These are phyloP conservation scores for Penicillium canescens DNA, from an alignment of 495 filamentous ascomycete genomes.

Conservation along the genomic window DNA sequence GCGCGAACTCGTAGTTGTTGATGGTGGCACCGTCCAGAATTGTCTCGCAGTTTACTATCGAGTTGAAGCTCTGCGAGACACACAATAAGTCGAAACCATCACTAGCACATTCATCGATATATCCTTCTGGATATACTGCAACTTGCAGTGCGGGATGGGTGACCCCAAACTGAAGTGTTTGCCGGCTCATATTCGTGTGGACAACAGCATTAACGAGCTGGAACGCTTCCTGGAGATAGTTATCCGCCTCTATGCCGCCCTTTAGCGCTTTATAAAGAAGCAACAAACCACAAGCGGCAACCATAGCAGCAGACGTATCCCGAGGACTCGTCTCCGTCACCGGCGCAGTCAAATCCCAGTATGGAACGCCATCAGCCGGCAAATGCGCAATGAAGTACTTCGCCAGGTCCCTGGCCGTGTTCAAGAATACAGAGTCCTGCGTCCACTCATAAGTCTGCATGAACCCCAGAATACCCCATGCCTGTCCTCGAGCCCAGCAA, in stretches of 20 bases:
- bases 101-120: background rate
- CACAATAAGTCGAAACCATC: too few relatives aligned
- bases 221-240: conserved; percentile 33
- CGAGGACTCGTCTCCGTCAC: conserved; percentile 18
- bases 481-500: conserved; percentile 47
- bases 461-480: conserved; percentile 48
- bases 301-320: conserved; percentile 43
- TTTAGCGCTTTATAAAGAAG: conserved; percentile 32
- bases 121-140: conserved; percentile 5
- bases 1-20: conserved; percentile 40
- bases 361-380: conserved; percentile 32
- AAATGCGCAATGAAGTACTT: conserved; percentile 40
- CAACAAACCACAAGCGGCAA: conserved; percentile 44
- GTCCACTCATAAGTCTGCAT: conserved; percentile 46
- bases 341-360: conserved; percentile 46
- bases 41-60: conserved; percentile 8
- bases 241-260: background rate
- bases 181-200: conserved; percentile 14
- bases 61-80: too few relatives aligned
- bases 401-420: conserved; percentile 29
- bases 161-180: conserved; percentile 6
- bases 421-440: conserved; percentile 30
- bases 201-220: conserved; percentile 34
- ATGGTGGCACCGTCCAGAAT: conserved; percentile 36
- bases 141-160: background rate